Evolutionary conservation across 2,329 filamentous ascomycete genomes (phyloP).

Genomic region (Botrytis squamosa): DNA sequence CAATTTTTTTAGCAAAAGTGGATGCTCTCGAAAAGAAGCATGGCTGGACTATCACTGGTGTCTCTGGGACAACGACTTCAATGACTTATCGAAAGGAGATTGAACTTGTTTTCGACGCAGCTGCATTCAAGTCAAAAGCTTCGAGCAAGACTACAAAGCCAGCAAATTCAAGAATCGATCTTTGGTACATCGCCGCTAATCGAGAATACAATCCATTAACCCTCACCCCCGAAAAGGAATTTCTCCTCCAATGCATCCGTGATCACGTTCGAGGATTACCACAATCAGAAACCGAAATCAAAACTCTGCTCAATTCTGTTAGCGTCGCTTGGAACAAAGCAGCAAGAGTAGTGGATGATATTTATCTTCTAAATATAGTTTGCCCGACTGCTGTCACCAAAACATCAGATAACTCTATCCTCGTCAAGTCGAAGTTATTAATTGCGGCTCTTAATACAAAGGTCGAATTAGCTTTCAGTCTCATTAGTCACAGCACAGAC

Average conservation of each 20-base stretch:
- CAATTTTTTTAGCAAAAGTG: slow-evolving; percentile 55
- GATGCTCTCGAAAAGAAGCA: slow-evolving; percentile 62
- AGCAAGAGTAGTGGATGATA: slow-evolving; percentile 55
- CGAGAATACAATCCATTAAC: slow-evolving; percentile 54
- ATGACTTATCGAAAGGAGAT: slow-evolving; percentile 73
- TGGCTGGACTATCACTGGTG: slow-evolving; percentile 71
- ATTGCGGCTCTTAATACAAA: slow-evolving; percentile 66
- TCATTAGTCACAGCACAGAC: slow-evolving; percentile 49
- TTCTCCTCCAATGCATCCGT: slow-evolving; percentile 71
- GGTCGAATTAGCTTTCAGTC: slow-evolving; percentile 59
- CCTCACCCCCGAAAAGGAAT: slow-evolving; percentile 65
- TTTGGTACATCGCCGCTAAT: slow-evolving; percentile 66
- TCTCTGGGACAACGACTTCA: slow-evolving; percentile 61
- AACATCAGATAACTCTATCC: slow-evolving; percentile 63
- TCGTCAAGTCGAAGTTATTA: slow-evolving; percentile 60
- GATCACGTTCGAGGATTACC: slow-evolving; percentile 63
- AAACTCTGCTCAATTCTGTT: slow-evolving; percentile 58
- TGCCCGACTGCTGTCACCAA: slow-evolving; percentile 65
- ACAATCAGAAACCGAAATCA: slow-evolving; percentile 56
- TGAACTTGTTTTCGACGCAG: slow-evolving; percentile 69
- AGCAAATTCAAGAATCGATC: slow-evolving; percentile 58
- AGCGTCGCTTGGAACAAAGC: slow-evolving; percentile 66
- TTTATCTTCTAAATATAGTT: slow-evolving; percentile 59
- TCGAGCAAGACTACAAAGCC: slow-evolving; percentile 26
- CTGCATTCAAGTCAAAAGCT: slow-evolving; percentile 52